Conservation (phyloP, 257 asterid species). For the Nicotiana obtusifolia region DNA sequence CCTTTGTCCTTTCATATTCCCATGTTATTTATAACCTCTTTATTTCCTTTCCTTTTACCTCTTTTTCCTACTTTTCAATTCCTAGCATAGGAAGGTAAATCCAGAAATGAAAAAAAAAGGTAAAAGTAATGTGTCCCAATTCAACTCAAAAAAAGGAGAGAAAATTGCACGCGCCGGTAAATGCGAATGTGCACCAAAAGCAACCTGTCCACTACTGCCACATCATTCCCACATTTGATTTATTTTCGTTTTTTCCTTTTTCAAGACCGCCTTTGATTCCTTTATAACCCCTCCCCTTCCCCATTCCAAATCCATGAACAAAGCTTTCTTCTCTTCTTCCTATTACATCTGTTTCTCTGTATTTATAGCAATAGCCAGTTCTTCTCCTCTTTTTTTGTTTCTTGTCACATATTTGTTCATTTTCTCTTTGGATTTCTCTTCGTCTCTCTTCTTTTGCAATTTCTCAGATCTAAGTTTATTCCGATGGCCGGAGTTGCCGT, state of each 20-base stretch:
- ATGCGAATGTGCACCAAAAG: not conserved
- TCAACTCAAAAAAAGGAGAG: not conserved
- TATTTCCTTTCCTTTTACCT: no score
- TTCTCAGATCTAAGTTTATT: not conserved
- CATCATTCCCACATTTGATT: not conserved
- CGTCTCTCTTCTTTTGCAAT: not conserved
- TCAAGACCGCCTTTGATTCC: not conserved
- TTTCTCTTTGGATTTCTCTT: not conserved
- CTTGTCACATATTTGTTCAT: not conserved
- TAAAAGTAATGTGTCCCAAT: not conserved
- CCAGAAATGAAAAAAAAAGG: not conserved
- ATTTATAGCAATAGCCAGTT: not conserved
- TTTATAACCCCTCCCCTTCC: not conserved
- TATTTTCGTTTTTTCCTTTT: not conserved
- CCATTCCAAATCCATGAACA: not conserved
- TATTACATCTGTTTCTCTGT: not conserved
- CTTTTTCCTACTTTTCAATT: no score
- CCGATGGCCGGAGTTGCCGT: slow-evolving; percentile 30
- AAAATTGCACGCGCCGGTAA: not conserved
- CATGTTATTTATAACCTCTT: no score
- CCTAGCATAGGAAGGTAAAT: no score
- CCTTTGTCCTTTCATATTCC: no score
- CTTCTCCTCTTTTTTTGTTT: not conserved
- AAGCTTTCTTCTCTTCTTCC: not conserved
- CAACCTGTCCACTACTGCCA: not conserved